Base-by-base conservation (phyloP, 106 monocot species). In the Dendrobium catenatum region DNA sequence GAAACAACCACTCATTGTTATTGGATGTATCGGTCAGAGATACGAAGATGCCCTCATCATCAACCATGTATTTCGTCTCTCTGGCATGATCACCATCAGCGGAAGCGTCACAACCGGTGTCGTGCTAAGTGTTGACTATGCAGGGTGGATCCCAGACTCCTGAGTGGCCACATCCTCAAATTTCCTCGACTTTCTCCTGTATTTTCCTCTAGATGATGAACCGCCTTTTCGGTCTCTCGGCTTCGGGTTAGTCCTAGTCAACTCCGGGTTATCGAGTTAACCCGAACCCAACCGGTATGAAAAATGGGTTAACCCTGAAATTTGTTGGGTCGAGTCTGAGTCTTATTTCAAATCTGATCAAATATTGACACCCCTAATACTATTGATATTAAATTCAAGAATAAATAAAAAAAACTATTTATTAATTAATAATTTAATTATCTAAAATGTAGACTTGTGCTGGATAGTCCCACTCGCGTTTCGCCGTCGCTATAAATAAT, bases 71-170 rank as follows among this genome's bases (percentile, higher is more conserved):
- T 79, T 79, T 70, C 78, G 79, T 79, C 78, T 76, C 73, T 84
- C 86, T 76, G 90, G 92, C 75, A 83, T 85, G 76, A 87, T 87
- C 13, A 90, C 88, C 91, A 94, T 89, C 64, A 94, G 83, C 9
- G 87, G 89, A 6, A 93, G 88, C 67, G 90, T 93, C 27, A 90
- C 77, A 43, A 82, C 49, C 20, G 79, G 6, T 5, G 58, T 40
- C 6, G 68, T 77, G 42, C 51, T 37, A 3, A 37, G 2, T 37
- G 37, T 3, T 33, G 48, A 73, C 26, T 22, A 19, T 31, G 33
- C 72, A 43, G 16, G 22, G 33, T 18, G 7, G 72, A 29, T 56
- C 55, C 37, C 1, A 26, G 3, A 37, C 37, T 37, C 37, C 82
- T 42, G 61, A 43, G 31, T 10, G 68, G 24, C 47, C 7, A 6